Conservation (phyloP, 1,284 basidiomycete species). For the Ustilago lituana region DNA sequence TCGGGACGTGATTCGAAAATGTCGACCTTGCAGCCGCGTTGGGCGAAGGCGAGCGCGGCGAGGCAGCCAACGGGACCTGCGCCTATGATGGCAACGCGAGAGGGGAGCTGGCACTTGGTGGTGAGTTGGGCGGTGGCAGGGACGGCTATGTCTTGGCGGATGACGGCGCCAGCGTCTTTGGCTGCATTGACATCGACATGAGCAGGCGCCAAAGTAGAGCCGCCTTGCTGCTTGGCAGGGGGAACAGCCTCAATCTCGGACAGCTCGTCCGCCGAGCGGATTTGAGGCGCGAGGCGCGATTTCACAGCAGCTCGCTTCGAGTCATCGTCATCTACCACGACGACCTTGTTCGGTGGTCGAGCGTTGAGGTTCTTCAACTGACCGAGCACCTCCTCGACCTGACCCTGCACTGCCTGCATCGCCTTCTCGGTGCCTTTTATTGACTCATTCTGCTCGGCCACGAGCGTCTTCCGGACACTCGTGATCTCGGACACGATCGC, state of each 20-base stretch:
- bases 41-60: constrained; percentile 83
- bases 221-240: background rate
- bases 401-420: constrained; percentile 11
- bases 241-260: constrained; percentile 5
- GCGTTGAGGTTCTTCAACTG: constrained; percentile 14
- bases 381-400: constrained; percentile 9
- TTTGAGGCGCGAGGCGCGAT: background rate
- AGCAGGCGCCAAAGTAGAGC: too few species aligned
- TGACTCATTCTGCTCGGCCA: constrained; percentile 35
- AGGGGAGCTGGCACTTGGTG: constrained; percentile 29
- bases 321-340: background rate
- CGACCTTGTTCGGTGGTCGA: constrained; percentile 6
- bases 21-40: constrained; percentile 86
- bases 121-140: constrained; percentile 6
- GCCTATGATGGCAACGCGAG: constrained; percentile 72
- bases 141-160: background rate
- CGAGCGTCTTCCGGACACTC: constrained; percentile 40
- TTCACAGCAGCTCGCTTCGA: background rate
- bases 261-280: constrained; percentile 1
- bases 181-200: too few species aligned
- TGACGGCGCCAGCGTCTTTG: background rate
- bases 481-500: constrained; percentile 45
- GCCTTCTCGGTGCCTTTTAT: constrained; percentile 21
- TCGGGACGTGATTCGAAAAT: constrained; percentile 87
- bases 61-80: constrained; percentile 96